Base-by-base conservation (phyloP, 306 rosid genomes). In the Geum urbanum region DNA sequence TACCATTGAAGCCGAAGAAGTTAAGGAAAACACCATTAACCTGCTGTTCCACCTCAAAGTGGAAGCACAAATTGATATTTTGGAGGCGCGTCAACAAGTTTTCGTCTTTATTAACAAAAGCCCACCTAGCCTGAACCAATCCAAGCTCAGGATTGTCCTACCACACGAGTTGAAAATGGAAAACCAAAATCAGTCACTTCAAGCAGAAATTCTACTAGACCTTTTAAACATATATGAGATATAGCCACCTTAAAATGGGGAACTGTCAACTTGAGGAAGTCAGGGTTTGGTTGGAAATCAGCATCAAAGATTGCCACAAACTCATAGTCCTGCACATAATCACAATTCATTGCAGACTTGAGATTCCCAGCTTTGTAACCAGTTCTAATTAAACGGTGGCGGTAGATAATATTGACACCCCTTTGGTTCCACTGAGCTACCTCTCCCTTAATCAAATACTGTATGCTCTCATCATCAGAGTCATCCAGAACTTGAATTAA, bases 21-120 rank as follows among this genome's bases (percentile, higher is more conserved):
- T 86, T 88, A 22, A 88, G 86, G 81, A 84, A 86, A 63, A 82
- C 74, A 35, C 91, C 91, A 65, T 88, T 88, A 63, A 88, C 95
- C 74, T 88, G 95, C 72, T 88, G 95, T 71, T 88, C 95, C 63
- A 88, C 95, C 79, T 88, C 95, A 74, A 88, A 88, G 80, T 88
- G 95, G 82, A 88, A 88, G 69, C 89, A 87, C 65, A 88, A 47
- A 72, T 88, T 88, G 73, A 88, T 77, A 46, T 88, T 88, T 67
- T 88, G 91, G 59, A 88, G 86, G 53, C 95, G 69, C 5, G 95
- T 86, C 71, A 88, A 77, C 64, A 88, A 82, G 81, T 88, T 88
- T 77, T 88, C 95, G 1, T 88, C 91, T 79, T 81, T 82, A 88
- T 88, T 88, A 47, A 88, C 95, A 74, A 84, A 88, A 39, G 83